phyloP scores from a whole-genome alignment of 2,329 filamentous ascomycete genomes.

The Sphaceloma murrayae region DNA sequence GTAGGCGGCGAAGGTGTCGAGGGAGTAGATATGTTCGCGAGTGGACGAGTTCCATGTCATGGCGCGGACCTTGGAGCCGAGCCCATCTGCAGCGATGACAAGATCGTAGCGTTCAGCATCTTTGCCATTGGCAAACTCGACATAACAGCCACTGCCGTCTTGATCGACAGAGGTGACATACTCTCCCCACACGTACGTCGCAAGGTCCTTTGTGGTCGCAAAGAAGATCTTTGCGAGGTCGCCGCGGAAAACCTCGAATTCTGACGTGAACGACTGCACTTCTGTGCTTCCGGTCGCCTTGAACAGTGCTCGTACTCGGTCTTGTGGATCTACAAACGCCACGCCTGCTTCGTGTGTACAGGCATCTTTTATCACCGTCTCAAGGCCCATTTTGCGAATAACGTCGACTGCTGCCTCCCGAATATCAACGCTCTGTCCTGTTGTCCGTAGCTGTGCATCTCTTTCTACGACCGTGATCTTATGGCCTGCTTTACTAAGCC shows the following conservation, averaged over 20 bases:
- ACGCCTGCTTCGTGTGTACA: constrained; percentile 35
- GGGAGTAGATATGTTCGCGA: constrained; percentile 17
- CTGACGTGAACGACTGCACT: constrained; percentile 29
- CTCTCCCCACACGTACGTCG: constrained; percentile 28
- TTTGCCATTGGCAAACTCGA: constrained; percentile 35
- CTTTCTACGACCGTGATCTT: constrained; percentile 39
- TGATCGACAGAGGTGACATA: constrained; percentile 30
- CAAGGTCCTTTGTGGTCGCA: constrained; percentile 19
- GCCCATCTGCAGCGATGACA: constrained; percentile 25
- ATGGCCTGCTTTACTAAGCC: constrained; percentile 26
- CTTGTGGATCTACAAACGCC: constrained; percentile 29
- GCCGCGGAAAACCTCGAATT: constrained; percentile 33
- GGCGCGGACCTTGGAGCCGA: constrained; percentile 19
- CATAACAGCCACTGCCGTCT: constrained; percentile 29
- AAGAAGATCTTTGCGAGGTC: constrained; percentile 29
- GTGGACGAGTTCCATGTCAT: constrained; percentile 20
- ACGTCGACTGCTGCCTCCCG: constrained; percentile 35
- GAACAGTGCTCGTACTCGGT: constrained; percentile 20
- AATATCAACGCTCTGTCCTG: constrained; percentile 40
- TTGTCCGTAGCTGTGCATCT: constrained; percentile 30
- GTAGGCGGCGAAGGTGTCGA: constrained; percentile 23
- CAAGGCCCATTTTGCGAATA: constrained; percentile 34
- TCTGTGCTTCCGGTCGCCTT: constrained; percentile 25
- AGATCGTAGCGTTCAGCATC: constrained; percentile 19
- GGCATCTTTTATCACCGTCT: constrained; percentile 29